A percentile compares a stretch with the other conserved stretches of the same genome.
These are phyloP conservation scores for Seminavis robusta DNA, from an alignment of 108 stramenopile genomes.

Conservation along the genomic window DNA sequence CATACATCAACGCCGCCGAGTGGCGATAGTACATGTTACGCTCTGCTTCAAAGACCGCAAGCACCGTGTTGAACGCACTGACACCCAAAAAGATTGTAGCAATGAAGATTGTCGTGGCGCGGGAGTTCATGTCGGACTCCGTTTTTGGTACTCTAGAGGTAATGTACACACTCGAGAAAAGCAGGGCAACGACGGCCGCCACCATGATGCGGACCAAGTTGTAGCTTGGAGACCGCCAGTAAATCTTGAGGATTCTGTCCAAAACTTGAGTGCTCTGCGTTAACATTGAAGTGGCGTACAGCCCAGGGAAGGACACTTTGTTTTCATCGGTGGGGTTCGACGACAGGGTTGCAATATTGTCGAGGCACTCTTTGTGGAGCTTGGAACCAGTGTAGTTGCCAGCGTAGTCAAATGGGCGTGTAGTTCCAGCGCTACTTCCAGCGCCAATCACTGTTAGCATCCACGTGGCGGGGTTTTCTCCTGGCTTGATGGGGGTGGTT, in stretches of 20 bases:
- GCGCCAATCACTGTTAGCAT: conserved; percentile 43
- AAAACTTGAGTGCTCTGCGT: too few relatives aligned
- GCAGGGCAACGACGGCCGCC: conserved; percentile 41
- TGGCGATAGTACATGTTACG: conserved; percentile 68
- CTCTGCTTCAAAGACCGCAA: conserved; percentile 58
- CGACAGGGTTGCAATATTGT: conserved; percentile 36
- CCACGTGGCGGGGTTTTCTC: conserved; percentile 69
- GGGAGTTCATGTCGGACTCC: conserved; percentile 20
- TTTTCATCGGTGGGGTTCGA: too few relatives aligned
- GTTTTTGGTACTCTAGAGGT: conserved; percentile 11
- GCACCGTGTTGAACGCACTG: conserved; percentile 33
- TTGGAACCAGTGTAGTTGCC: conserved; percentile 33
- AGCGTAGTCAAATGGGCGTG: too few relatives aligned
- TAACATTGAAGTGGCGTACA: too few relatives aligned
- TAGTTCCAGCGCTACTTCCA: conserved; percentile 1
- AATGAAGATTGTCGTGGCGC: conserved; percentile 21
- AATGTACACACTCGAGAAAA: conserved; percentile 50
- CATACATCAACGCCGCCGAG: conserved; percentile 50
- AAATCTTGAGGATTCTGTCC: too few relatives aligned
- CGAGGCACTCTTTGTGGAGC: conserved; percentile 19
- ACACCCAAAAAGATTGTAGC: conserved; percentile 54
- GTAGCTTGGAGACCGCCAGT: conserved; percentile 71
- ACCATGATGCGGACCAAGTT: conserved; percentile 54
- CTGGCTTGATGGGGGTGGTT: conserved; percentile 35
- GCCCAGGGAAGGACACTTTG: too few relatives aligned